Base-by-base conservation (phyloP, 2,329 filamentous ascomycete genomes). In the Arthrobotrys megalospora region DNA sequence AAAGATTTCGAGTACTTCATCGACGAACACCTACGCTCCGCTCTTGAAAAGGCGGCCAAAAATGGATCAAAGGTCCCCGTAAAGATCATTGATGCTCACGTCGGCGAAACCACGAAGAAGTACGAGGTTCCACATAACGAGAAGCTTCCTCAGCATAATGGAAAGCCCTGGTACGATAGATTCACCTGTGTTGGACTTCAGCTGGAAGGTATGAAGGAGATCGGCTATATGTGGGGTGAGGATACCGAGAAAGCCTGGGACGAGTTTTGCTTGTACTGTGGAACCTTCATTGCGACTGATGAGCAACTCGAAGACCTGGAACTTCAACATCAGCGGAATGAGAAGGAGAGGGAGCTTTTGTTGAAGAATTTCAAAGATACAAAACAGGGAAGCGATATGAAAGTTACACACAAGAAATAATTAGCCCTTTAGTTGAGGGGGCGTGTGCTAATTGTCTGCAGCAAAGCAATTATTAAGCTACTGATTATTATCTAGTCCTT, bases 1-100 rank as follows among this genome's bases (percentile, higher is more conserved):
- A 76, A 76, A 32, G 43, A 64, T 6, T 76, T 76, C 48, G 64
- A 76, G 14, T 76, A 69, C n/a, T 67, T 64, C 10, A 43, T 76
- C 6, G 71, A 76, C 34, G 45, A 50, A 28, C 45, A 68, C 3
- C 64, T 76, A 0, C 53, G 71, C 7, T n/a, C 21, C 2, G 71
- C 64, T 21, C 64, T 76, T 7, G 64, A 69, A 36, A 14, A 11
- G 8, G 64, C 64, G 16, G 64, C 53, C 6, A 47, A 21, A n/a
- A 16, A 32, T 14, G 71, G 64, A 1, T 1, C 21, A 6, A 3
- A 12, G 0, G 21, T 8, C 6, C 58, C 55, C 0, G 32, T 45
- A 21, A 69, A 70, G 58, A 76, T 70, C 11, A 43, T 65, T n/a
- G 65, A 58, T 28, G 72, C 65, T 7, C 58, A 76, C 16, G 48